Conservation (phyloP, 345 rosid species). For the Streptanthus diversifolius region DNA sequence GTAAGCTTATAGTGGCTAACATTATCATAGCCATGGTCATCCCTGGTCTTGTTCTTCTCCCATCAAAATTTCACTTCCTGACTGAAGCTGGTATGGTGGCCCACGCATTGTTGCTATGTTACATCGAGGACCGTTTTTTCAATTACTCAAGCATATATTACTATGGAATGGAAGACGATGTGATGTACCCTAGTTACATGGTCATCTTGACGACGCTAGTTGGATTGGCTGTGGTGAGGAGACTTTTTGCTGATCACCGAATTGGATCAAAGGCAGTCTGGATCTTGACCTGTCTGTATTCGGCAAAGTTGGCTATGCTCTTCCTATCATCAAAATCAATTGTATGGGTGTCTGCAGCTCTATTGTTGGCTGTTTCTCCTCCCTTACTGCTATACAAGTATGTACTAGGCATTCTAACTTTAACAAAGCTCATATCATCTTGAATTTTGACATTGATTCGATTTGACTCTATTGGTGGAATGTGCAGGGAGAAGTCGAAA, state of each 20-base stretch:
- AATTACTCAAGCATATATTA: slow-evolving; percentile 83
- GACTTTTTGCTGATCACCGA: slow-evolving; percentile 66
- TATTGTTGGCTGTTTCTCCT: slow-evolving; percentile 83
- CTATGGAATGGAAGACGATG: slow-evolving; percentile 90
- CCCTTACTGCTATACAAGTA: slow-evolving; percentile 94
- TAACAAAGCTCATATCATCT: neutral
- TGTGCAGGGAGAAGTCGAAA: slow-evolving; percentile 74
- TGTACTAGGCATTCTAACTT: slow-evolving; percentile 12
- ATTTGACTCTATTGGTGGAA: slow-evolving; percentile 25
- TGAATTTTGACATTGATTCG: neutral
- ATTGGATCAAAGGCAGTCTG: slow-evolving; percentile 82
- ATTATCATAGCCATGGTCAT: slow-evolving; percentile 76
- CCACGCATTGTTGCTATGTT: slow-evolving; percentile 75
- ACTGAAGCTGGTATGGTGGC: slow-evolving; percentile 74
- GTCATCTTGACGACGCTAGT: slow-evolving; percentile 75
- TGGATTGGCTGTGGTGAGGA: slow-evolving; percentile 85
- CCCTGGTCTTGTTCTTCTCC: slow-evolving; percentile 96
- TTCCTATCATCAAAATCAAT: slow-evolving; percentile 77
- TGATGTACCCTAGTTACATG: slow-evolving; percentile 99
- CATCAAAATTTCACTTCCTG: slow-evolving; percentile 65
- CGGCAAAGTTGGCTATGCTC: slow-evolving; percentile 92
- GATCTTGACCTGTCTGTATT: slow-evolving; percentile 87
- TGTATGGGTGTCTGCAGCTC: slow-evolving; percentile 82
- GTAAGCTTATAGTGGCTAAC: slow-evolving; percentile 81
- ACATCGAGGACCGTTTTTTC: slow-evolving; percentile 85